phyloP scores from a whole-genome alignment of 495 filamentous ascomycete species.

The Filosporella fistucella region DNA sequence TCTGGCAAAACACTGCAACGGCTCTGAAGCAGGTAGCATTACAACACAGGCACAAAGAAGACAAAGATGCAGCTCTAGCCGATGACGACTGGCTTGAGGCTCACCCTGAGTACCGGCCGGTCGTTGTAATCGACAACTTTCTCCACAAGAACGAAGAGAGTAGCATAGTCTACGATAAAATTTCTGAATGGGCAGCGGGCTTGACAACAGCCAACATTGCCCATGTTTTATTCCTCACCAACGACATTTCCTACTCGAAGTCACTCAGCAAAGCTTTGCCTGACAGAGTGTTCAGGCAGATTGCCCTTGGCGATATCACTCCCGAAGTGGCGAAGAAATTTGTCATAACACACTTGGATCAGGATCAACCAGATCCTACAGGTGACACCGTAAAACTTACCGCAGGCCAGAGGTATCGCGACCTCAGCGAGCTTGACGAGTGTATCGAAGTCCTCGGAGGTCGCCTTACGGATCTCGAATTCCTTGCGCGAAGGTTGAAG shows the following conservation, averaged over 20 bases:
- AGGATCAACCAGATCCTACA: slow-evolving; percentile 35
- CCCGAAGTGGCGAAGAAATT: slow-evolving; percentile 84
- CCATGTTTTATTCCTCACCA: slow-evolving; percentile 95
- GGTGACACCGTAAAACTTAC: slow-evolving; percentile 25
- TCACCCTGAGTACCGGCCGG: slow-evolving; percentile 78
- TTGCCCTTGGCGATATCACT: slow-evolving; percentile 79
- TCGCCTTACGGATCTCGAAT: slow-evolving; percentile 89
- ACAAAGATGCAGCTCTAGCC: slow-evolving; percentile 65
- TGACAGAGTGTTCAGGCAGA: slow-evolving; percentile 83
- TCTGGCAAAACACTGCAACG: slow-evolving; percentile 77
- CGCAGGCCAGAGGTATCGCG: slow-evolving; percentile 28
- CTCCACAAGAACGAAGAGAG: slow-evolving; percentile 71
- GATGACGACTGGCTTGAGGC: slow-evolving; percentile 75
- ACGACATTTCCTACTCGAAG: slow-evolving; percentile 85
- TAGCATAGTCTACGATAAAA: slow-evolving; percentile 78
- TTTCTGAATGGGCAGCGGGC: slow-evolving; percentile 86
- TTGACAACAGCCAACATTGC: slow-evolving; percentile 88
- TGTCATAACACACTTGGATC: slow-evolving; percentile 76
- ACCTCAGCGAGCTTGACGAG: slow-evolving; percentile 65
- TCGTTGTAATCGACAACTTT: slow-evolving; percentile 95
- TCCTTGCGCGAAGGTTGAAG: slow-evolving; percentile 85
- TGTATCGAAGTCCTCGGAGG: slow-evolving; percentile 82
- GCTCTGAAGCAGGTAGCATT: slow-evolving; percentile 78
- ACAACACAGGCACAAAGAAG: slow-evolving; percentile 58
- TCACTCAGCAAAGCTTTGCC: slow-evolving; percentile 82